Evolutionary conservation across 441 rosid genomes (phyloP).

Genomic region (Hypseocharis bilobata): DNA sequence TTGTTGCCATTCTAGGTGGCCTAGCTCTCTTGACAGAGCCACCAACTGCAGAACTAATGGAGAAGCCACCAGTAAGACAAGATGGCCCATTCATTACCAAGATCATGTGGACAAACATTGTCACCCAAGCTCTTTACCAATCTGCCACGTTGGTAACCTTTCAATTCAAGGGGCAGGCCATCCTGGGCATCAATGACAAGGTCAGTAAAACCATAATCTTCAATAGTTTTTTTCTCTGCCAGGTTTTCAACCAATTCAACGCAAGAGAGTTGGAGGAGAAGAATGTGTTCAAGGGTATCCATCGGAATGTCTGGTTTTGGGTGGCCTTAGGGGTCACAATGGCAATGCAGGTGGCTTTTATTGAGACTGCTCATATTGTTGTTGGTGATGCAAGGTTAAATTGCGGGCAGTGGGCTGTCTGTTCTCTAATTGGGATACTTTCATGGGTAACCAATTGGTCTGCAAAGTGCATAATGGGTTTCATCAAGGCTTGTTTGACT

Average conservation of each 20-base stretch:
- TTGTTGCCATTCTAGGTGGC: neutral
- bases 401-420: too few species aligned
- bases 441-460: too few species aligned
- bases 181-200: neutral
- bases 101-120: neutral
- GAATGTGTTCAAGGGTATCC: neutral
- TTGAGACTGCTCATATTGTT: too few species aligned
- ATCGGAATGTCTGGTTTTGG: too few species aligned
- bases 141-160: neutral
- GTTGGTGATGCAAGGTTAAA: too few species aligned
- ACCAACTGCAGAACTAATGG: neutral
- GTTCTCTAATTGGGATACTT: too few species aligned
- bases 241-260: conserved; percentile 1
- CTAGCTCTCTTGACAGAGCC: conserved; percentile 3
- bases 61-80: neutral
- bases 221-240: conserved; percentile 8
- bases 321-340: too few species aligned
- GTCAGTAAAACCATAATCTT: neutral
- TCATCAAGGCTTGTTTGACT: too few species aligned
- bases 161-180: neutral
- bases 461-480: too few species aligned
- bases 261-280: conserved; percentile 1
- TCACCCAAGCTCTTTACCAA: neutral
- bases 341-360: too few species aligned
- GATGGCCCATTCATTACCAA: neutral